Percentiles rank a stretch among this genome's conserved stretches.
Evolutionary conservation across 805 yeast genomes (phyloP).

Genomic region (Cyberlindnera misumaiensis): DNA sequence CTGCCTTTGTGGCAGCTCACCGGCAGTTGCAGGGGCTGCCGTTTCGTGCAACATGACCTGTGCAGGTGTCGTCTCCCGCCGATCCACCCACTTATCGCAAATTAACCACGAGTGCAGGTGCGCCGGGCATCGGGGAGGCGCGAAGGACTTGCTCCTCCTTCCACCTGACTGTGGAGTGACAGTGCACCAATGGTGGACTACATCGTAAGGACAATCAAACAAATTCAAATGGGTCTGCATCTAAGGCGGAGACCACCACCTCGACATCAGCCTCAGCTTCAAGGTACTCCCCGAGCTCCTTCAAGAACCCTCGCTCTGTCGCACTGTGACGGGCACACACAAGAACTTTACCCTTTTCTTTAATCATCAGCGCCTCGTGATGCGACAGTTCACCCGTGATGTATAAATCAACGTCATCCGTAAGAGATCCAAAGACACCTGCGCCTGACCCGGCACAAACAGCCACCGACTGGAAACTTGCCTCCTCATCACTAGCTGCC

Average conservation of each 20-base stretch:
- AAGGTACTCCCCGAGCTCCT: slow-evolving; percentile 39
- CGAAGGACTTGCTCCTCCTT: too few species aligned
- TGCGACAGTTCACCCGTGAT: slow-evolving; percentile 93
- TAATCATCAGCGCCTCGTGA: slow-evolving; percentile 73
- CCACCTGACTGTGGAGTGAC: too few species aligned
- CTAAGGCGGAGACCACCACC: slow-evolving; percentile 14
- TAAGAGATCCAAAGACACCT: slow-evolving; percentile 70
- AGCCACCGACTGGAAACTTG: slow-evolving; percentile 52
- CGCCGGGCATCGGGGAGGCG: too few species aligned
- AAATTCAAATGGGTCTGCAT: slow-evolving; percentile 20
- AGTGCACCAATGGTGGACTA: too few species aligned
- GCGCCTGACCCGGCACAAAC: slow-evolving; percentile 97
- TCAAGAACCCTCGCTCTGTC: slow-evolving; percentile 83
- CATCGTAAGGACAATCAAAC: slow-evolving; percentile 1
- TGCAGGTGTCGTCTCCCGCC: too few species aligned
- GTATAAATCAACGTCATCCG: slow-evolving; percentile 46
- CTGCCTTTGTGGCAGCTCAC: too few species aligned
- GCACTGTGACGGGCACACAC: slow-evolving; percentile 85
- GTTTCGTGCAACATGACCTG: too few species aligned
- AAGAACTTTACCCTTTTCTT: slow-evolving; percentile 66
- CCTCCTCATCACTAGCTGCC: slow-evolving; percentile 32
- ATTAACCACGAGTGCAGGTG: too few species aligned
- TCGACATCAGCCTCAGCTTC: slow-evolving; percentile 8
- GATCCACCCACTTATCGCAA: too few species aligned
- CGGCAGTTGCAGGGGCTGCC: too few species aligned